These are phyloP conservation scores for Beauveria pseudobassiana DNA, from an alignment of 2,329 filamentous ascomycete species.

Conservation along the genomic window DNA sequence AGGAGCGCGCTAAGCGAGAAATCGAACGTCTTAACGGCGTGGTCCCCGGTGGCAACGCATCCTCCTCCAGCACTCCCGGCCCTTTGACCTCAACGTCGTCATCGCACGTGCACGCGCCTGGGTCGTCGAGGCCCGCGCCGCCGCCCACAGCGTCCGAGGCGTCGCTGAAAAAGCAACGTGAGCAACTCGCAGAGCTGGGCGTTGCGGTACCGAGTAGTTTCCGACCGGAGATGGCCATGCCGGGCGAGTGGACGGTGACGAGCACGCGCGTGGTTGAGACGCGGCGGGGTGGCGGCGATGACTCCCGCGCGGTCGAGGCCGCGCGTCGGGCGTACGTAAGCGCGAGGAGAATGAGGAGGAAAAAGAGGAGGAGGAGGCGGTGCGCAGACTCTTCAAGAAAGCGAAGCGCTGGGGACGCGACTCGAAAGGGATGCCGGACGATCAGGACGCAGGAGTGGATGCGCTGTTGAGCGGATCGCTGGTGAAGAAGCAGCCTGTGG, in stretches of 20 bases:
- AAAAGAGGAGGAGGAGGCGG: conserved; percentile 52
- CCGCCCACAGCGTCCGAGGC: conserved; percentile 38
- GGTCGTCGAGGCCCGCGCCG: conserved; percentile 6
- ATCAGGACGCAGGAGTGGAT: conserved; percentile 53
- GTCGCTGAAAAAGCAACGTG: conserved; percentile 74
- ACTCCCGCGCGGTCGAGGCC: conserved; percentile 35
- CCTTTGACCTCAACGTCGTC: not conserved
- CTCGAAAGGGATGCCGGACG: conserved; percentile 39
- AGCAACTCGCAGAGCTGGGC: conserved; percentile 81
- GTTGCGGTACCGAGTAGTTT: conserved; percentile 75
- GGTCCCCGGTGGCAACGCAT: conserved; percentile 41
- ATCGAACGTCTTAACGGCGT: conserved; percentile 79
- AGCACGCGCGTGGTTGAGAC: conserved; percentile 52
- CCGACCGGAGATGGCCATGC: conserved; percentile 74
- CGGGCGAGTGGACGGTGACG: conserved; percentile 77
- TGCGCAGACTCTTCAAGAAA: conserved; percentile 54
- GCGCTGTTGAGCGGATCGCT: conserved; percentile 41
- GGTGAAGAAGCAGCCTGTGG: conserved; percentile 18
- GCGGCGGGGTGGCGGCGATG: conserved; percentile 31
- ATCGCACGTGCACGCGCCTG: not conserved
- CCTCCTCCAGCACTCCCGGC: conserved; percentile 19
- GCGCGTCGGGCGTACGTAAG: conserved; percentile 54
- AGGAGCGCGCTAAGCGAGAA: conserved; percentile 75
- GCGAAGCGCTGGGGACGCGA: conserved; percentile 47
- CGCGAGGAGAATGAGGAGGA: conserved; percentile 53